Conservation (phyloP, 331 rosid species). For the Stylosanthes scabra region DNA sequence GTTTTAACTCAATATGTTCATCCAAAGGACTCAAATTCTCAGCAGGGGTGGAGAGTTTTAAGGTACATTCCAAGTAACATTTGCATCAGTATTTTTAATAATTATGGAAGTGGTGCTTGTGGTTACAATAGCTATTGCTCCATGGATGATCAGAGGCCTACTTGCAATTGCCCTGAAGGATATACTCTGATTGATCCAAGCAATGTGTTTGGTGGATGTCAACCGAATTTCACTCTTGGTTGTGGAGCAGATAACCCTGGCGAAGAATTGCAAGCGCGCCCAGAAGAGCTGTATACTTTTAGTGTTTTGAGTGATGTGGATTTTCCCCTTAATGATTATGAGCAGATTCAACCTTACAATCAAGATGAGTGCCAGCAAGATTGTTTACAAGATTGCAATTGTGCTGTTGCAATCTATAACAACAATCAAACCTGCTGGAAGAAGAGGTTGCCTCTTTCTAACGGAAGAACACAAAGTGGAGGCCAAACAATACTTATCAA, state of each 20-base stretch:
- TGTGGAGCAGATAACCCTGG: constrained; percentile 42
- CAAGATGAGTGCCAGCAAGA: constrained; percentile 28
- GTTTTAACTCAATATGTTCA: constrained; percentile 44
- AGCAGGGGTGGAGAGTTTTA: constrained; percentile 37
- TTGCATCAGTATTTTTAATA: background rate
- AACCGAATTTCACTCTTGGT: constrained; percentile 38
- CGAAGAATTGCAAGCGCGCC: constrained; percentile 3
- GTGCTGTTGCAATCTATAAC: constrained; percentile 33
- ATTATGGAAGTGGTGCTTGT: constrained; percentile 48
- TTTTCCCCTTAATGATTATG: constrained; percentile 46
- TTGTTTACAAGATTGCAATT: constrained; percentile 48
- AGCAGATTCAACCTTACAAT: constrained; percentile 16
- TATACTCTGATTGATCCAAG: constrained; percentile 45
- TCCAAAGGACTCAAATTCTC: constrained; percentile 32
- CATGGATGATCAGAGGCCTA: constrained; percentile 37
- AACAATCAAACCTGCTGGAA: constrained; percentile 34
- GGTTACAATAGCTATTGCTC: constrained; percentile 56
- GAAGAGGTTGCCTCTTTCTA: constrained; percentile 48
- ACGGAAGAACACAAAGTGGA: constrained; percentile 39
- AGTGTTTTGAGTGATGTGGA: constrained; percentile 11
- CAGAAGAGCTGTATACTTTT: constrained; percentile 30
- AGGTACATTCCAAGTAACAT: constrained; percentile 41
- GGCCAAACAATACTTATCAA: constrained; percentile 2
- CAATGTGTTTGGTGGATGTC: constrained; percentile 49
- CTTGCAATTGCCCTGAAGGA: constrained; percentile 48